Evolutionary conservation across 1,284 basidiomycete genomes (phyloP), one percentile per base, ranked within the genome.

Genomic region (Cryptococcus hybrid): DNA sequence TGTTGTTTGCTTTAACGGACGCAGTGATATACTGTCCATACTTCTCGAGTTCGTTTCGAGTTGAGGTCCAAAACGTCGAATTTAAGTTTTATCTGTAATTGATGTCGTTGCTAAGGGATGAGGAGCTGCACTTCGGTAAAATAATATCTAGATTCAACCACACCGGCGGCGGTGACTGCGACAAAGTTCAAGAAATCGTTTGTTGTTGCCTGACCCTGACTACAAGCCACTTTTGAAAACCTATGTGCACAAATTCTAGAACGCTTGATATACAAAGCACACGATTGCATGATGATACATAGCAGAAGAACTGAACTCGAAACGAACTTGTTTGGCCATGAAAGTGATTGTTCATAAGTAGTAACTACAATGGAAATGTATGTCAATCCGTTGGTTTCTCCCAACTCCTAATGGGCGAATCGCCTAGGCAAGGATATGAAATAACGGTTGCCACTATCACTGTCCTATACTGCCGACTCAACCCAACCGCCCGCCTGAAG

Each of bases 361-460:
- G 18, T 38, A 36, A 18, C n/a, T n/a, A 35, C 6, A 36, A 34
- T 49, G 24, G 11, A 49, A 12, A 49, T 49, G 24, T 49, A 42
- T 73, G 69, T 71, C 66, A 68, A 58, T 66, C 69, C 70, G 70
- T 73, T 73, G 70, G 70, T 73, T 73, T 73, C 67, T 68, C 70
- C 70, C 67, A 73, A 73, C 64, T 63, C 69, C 64, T 68, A 66
- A 70, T 59, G 45, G 68, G 65, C 65, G 56, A 67, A 70, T 61
- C 60, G 62, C 65, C 67, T 69, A 72, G 61, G 69, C 67, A 73
- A 71, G 70, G 69, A 73, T 71, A 73, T 73, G 70, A 73, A 73
- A 73, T 73, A 73, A 73, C 70, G 68, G 69, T 59, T 60, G 55
- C 61, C 56, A 37, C 42, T 51, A 39, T 18, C 24, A 43, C 44